These are phyloP conservation scores for Talaromyces islandicus DNA, from an alignment of 2,329 filamentous ascomycete genomes.

Conservation along the genomic window DNA sequence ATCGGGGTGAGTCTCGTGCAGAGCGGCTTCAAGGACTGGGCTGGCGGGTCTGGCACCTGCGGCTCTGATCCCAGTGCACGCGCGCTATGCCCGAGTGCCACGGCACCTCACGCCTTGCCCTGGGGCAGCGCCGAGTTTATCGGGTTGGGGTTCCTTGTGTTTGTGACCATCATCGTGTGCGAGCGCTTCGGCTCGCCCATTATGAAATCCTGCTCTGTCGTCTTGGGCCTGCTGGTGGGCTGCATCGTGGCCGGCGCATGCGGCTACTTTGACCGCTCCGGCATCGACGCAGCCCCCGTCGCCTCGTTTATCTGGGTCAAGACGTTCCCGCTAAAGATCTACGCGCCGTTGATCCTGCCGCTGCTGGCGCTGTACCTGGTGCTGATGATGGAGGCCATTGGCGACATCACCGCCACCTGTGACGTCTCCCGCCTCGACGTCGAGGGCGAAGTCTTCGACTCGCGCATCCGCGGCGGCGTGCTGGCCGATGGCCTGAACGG, in stretches of 20 bases:
- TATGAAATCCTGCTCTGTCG: slow-evolving; percentile 63
- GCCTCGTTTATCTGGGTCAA: slow-evolving; percentile 66
- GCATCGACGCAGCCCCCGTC: slow-evolving; percentile 56
- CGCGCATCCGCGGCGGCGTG: slow-evolving; percentile 63
- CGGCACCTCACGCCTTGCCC: slow-evolving; percentile 55
- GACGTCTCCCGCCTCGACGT: slow-evolving; percentile 61
- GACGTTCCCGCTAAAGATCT: slow-evolving; percentile 60
- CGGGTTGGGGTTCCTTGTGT: slow-evolving; percentile 62
- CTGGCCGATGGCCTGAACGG: slow-evolving; percentile 63
- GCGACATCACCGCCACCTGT: slow-evolving; percentile 63
- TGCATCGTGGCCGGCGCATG: slow-evolving; percentile 62
- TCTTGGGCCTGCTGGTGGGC: slow-evolving; percentile 59
- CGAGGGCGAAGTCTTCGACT: slow-evolving; percentile 59
- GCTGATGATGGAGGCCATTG: slow-evolving; percentile 62
- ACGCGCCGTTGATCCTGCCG: slow-evolving; percentile 61
- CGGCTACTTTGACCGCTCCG: slow-evolving; percentile 57
- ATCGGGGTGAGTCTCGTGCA: slow-evolving; percentile 61
- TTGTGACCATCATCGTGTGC: slow-evolving; percentile 61
- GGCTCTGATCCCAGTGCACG: slow-evolving; percentile 36
- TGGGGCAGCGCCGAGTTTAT: slow-evolving; percentile 62
- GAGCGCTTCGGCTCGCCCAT: slow-evolving; percentile 65
- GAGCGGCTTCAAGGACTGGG: slow-evolving; percentile 62
- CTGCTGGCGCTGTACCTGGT: slow-evolving; percentile 55
- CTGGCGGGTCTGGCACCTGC: slow-evolving; percentile 54
- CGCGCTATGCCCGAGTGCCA: slow-evolving; percentile 54